Conservation (phyloP, 805 yeast genomes). For the Barnettozyma vustinii region DNA sequence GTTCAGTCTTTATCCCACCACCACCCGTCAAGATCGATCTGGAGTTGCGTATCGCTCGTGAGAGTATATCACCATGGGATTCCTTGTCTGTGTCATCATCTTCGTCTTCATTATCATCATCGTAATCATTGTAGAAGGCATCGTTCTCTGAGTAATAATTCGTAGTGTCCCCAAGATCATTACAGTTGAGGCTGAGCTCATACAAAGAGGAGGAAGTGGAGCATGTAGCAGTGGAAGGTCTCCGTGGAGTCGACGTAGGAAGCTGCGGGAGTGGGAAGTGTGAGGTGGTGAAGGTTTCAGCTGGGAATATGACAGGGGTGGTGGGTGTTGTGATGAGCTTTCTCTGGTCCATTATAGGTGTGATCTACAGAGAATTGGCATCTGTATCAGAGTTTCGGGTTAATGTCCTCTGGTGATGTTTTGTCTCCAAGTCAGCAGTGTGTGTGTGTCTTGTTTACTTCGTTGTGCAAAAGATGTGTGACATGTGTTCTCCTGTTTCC, state of each 20-base stretch:
- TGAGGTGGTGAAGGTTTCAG: neutral
- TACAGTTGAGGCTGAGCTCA: conserved; percentile 3
- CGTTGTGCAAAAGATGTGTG: too few species aligned
- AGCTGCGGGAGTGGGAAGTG: neutral
- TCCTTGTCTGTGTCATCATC: conserved; percentile 18
- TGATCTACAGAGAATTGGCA: neutral
- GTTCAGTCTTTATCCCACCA: conserved; percentile 9
- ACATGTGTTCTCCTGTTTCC: too few species aligned
- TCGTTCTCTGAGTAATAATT: conserved; percentile 3
- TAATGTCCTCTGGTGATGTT: too few species aligned
- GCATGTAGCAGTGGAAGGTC: conserved; percentile 7
- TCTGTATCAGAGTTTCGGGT: neutral
- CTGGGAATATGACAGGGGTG: neutral
- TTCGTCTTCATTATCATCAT: conserved; percentile 7
- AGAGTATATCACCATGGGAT: conserved; percentile 8
- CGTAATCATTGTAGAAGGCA: neutral
- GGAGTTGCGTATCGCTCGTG: conserved; percentile 3
- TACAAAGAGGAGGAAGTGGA: conserved; percentile 10
- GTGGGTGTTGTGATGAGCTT: neutral
- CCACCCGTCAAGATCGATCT: conserved; percentile 1
- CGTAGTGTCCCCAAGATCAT: conserved; percentile 3
- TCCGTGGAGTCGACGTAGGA: conserved; percentile 1
- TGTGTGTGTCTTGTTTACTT: too few species aligned
- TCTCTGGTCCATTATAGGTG: neutral
- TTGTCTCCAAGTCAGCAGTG: too few species aligned